Percentiles rank a stretch among this genome's conserved stretches.
Conservation (phyloP, 345 rosid species). For the Mangifera indica region DNA sequence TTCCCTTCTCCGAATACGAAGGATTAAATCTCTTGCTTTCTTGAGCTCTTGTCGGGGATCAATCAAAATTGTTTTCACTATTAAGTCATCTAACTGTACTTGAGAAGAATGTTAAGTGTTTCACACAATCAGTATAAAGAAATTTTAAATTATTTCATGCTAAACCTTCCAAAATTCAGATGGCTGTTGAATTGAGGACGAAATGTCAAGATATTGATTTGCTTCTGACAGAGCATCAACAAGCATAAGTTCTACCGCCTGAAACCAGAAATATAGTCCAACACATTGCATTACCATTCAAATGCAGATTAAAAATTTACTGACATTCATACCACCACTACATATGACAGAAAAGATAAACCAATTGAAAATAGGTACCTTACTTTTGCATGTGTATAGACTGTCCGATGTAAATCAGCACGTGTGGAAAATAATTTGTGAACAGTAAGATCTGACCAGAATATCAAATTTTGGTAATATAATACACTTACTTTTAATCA, state of each 20-base stretch:
- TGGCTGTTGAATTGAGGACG: constrained; percentile 52
- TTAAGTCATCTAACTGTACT: constrained; percentile 61
- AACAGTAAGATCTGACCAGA: constrained; percentile 52
- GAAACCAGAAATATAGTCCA: constrained; percentile 19
- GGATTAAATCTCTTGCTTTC: constrained; percentile 54
- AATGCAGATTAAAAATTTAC: not conserved
- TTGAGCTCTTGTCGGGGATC: constrained; percentile 42
- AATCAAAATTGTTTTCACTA: constrained; percentile 50
- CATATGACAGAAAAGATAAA: constrained; percentile 12
- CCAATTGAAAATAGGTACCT: constrained; percentile 36
- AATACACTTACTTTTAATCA: not conserved
- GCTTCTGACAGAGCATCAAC: constrained; percentile 64
- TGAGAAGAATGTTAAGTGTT: constrained; percentile 4
- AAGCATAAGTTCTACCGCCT: constrained; percentile 73
- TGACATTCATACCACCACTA: not conserved
- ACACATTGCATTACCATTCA: constrained; percentile 1
- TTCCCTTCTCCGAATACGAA: constrained; percentile 56
- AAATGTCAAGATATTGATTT: constrained; percentile 47
- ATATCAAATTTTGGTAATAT: constrained; percentile 9
- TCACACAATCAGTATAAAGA: constrained; percentile 4
- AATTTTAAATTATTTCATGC: constrained; percentile 8
- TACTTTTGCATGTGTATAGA: constrained; percentile 72
- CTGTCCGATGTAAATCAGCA: constrained; percentile 70
- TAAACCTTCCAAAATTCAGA: constrained; percentile 65
- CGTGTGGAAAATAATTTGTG: constrained; percentile 68